A percentile compares a stretch with the other conserved stretches of the same genome.
These are phyloP conservation scores for Halophytophthora polymorphica DNA, from an alignment of 352 stramenopile genomes.

Conservation along the genomic window DNA sequence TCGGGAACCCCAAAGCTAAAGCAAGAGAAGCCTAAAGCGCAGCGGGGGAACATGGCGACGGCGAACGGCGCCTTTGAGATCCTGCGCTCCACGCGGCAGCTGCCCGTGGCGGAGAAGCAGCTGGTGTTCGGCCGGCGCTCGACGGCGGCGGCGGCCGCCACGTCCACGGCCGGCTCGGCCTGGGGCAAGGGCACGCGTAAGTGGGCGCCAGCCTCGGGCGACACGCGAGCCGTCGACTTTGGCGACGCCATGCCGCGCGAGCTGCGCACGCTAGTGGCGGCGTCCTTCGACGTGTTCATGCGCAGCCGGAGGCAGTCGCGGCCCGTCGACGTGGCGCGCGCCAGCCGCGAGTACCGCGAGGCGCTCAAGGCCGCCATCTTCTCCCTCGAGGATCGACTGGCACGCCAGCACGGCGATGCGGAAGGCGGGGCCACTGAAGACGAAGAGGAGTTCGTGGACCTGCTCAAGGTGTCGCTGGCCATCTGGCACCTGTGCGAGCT, in stretches of 20 bases:
- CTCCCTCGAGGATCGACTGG: constrained; percentile 50
- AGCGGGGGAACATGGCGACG: constrained; percentile 9
- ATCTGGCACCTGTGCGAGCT: constrained; percentile 81
- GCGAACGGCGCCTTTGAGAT: constrained; percentile 36
- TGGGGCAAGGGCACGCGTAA: constrained; percentile 53
- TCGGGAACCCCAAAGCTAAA: no score
- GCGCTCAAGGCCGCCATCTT: constrained; percentile 68
- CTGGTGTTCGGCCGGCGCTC: constrained; percentile 24
- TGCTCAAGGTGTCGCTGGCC: constrained; percentile 77
- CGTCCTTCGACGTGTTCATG: constrained; percentile 62
- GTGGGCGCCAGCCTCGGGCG: constrained; percentile 26
- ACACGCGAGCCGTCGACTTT: constrained; percentile 5
- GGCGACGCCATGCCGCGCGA: constrained; percentile 46
- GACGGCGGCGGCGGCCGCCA: constrained; percentile 7
- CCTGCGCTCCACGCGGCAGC: constrained; percentile 33
- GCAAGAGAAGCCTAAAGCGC: no score
- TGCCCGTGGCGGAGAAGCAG: constrained; percentile 40
- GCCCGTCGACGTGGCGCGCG: constrained; percentile 19
- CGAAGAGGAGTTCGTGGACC: constrained; percentile 49
- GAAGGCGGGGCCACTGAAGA: constrained; percentile 20
- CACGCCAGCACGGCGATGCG: constrained; percentile 14
- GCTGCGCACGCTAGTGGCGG: constrained; percentile 49
- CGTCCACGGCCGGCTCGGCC: constrained; percentile 29
- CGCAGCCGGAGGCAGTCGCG: constrained; percentile 20
- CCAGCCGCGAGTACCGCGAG: constrained; percentile 70